Conservation (phyloP, 2,329 filamentous ascomycete species). For the Aspergillus sp. region DNA sequence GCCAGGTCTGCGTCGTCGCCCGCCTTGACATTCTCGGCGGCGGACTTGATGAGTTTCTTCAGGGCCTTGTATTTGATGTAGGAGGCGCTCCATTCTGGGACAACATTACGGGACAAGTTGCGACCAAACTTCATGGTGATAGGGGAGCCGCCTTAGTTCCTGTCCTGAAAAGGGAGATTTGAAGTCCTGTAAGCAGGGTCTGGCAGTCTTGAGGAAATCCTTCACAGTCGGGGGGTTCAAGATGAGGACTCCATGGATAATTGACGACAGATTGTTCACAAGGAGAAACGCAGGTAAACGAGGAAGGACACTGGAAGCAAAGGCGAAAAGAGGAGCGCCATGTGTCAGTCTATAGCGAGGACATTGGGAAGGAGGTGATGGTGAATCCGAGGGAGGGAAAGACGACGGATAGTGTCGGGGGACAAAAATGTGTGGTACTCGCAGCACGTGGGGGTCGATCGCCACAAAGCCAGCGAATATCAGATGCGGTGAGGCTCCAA, state of each 20-base stretch:
- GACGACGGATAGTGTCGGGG: not conserved
- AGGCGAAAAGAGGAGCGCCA: constrained; percentile 15
- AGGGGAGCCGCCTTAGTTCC: not conserved
- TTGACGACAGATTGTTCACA: constrained; percentile 2
- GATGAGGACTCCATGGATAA: not conserved
- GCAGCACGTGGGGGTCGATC: not conserved
- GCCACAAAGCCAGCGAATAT: too few species aligned
- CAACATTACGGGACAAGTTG: constrained; percentile 48
- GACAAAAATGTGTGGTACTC: not conserved
- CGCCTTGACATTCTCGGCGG: constrained; percentile 64
- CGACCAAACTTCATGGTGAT: constrained; percentile 49
- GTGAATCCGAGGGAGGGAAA: not conserved
- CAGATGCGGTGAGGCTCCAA: too few species aligned
- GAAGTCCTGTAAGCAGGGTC: not conserved
- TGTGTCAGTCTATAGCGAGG: constrained; percentile 17
- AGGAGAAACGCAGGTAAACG: constrained; percentile 4
- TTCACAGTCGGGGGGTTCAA: not conserved
- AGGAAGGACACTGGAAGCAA: constrained; percentile 8
- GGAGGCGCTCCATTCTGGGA: constrained; percentile 49
- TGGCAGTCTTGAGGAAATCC: not conserved
- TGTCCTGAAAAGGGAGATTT: not conserved
- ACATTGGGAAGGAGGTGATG: not conserved
- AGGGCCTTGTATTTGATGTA: constrained; percentile 58
- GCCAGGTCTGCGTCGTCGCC: constrained; percentile 82
- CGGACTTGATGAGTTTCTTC: constrained; percentile 89